Conservation (phyloP, 2,329 filamentous ascomycete species). For the Gnomoniopsis sp. region DNA sequence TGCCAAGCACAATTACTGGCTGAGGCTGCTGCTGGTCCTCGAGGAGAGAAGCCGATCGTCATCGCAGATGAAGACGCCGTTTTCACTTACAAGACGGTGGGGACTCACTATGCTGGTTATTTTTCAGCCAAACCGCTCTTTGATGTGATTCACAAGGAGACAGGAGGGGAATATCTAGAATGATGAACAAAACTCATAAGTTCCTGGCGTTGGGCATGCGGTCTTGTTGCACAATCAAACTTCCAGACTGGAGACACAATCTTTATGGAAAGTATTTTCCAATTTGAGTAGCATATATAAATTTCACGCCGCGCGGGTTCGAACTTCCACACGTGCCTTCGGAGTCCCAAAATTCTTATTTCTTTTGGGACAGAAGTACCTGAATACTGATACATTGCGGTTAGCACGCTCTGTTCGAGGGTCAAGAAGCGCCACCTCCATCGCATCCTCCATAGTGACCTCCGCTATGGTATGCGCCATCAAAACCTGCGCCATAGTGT, state of each 20-base stretch:
- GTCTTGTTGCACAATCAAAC: not conserved
- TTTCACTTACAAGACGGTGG: slow-evolving; percentile 65
- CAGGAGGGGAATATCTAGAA: slow-evolving; percentile 14
- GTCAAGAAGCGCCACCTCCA: not conserved
- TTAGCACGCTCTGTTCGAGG: too few species aligned
- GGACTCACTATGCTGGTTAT: slow-evolving; percentile 59
- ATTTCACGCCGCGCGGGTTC: not conserved
- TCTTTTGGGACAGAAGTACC: too few species aligned
- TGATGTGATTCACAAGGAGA: slow-evolving; percentile 44
- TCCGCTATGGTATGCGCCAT: not conserved
- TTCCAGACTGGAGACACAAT: too few species aligned
- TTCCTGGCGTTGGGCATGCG: too few species aligned
- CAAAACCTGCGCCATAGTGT: not conserved
- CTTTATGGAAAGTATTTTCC: too few species aligned
- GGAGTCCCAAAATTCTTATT: too few species aligned
- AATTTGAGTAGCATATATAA: not conserved
- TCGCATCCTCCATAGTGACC: not conserved
- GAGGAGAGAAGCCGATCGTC: slow-evolving; percentile 62
- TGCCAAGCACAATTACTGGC: slow-evolving; percentile 49
- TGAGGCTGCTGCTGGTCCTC: slow-evolving; percentile 57
- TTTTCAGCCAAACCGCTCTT: slow-evolving; percentile 71
- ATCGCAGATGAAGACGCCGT: slow-evolving; percentile 65
- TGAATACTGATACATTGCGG: too few species aligned
- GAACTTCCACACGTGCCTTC: too few species aligned
- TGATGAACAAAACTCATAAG: not conserved